These are phyloP conservation scores for Cryptosporidium parvum DNA, from an alignment of 169 alveolate species.

Conservation along the genomic window DNA sequence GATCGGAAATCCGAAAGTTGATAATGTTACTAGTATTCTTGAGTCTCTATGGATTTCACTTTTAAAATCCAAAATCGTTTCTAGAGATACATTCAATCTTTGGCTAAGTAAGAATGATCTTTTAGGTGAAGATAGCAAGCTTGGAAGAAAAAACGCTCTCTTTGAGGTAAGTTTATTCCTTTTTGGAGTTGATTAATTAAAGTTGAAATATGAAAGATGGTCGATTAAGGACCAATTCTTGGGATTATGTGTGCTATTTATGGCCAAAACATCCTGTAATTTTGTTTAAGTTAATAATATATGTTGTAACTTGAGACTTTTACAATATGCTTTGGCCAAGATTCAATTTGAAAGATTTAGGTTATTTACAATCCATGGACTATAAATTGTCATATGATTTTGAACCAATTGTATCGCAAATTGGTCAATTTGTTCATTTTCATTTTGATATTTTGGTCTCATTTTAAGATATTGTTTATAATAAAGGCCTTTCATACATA, in stretches of 20 bases:
- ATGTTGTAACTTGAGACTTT: background rate
- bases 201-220: background rate
- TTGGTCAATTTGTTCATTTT: background rate
- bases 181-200: background rate
- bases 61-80: slow-evolving; percentile 11
- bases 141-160: slow-evolving; percentile 67
- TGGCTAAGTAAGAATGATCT: slow-evolving; percentile 45
- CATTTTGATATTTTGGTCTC: background rate
- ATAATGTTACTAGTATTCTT: slow-evolving; percentile 38
- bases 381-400: background rate
- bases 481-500: slow-evolving; percentile 73
- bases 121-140: slow-evolving; percentile 54
- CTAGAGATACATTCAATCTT: slow-evolving; percentile 13
- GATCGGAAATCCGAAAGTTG: slow-evolving; percentile 59
- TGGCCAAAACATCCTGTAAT: slow-evolving; percentile 9
- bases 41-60: slow-evolving; percentile 67
- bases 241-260: background rate
- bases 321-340: slow-evolving; percentile 21
- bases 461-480: background rate
- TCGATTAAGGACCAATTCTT: background rate
- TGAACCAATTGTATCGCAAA: background rate
- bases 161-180: slow-evolving; percentile 66
- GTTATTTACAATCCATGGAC: slow-evolving; percentile 18
- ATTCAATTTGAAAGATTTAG: slow-evolving; percentile 30
- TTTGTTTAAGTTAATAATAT: background rate